A percentile compares a stretch with the other conserved stretches of the same genome.
Conservation (phyloP, 1,284 basidiomycete genomes). For the Ustilago xerochloae region DNA sequence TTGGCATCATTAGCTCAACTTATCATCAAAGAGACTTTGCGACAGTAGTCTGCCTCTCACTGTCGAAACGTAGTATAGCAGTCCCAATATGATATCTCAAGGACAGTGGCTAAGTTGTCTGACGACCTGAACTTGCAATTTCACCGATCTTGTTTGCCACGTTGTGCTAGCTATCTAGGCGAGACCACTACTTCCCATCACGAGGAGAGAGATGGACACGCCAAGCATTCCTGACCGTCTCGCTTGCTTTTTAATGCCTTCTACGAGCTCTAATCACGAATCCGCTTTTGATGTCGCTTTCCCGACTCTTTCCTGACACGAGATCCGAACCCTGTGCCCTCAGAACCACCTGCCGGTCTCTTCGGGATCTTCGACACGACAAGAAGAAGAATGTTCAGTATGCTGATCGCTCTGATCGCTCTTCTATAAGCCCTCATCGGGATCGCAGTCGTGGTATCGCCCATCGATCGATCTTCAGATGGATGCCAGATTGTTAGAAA, state of each 20-base stretch:
- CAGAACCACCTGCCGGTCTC: background rate
- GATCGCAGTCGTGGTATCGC: background rate
- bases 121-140: background rate
- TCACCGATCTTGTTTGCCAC: conserved; percentile 8
- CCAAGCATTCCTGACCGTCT: conserved; percentile 22
- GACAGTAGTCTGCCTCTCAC: no score
- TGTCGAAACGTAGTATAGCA: no score
- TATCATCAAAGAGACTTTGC: no score
- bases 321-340: conserved; percentile 4
- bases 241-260: background rate
- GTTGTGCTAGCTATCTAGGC: background rate
- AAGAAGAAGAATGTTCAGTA: no score
- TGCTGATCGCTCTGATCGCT: no score
- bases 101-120: no score
- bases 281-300: background rate
- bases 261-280: background rate
- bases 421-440: no score
- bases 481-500: no score
- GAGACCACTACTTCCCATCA: background rate
- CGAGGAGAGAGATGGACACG: background rate
- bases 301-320: background rate
- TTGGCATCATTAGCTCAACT: conserved; percentile 4
- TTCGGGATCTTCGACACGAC: background rate
- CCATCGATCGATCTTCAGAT: no score
- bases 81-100: no score